Evolutionary conservation across 1,284 basidiomycete species (phyloP).

Genomic region (Phaffia rhodozyma): DNA sequence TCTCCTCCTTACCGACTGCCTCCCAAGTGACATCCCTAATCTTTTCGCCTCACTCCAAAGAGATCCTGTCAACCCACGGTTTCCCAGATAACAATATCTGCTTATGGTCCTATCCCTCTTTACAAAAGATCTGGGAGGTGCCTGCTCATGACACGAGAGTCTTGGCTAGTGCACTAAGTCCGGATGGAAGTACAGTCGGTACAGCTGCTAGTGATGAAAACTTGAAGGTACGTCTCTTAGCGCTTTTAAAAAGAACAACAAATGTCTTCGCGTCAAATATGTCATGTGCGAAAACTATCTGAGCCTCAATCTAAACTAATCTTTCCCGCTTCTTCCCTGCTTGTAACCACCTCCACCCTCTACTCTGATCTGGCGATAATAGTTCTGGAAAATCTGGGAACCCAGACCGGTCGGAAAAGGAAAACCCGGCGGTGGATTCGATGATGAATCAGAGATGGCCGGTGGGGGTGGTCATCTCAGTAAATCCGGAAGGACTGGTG

Average conservation of each 20-base stretch:
- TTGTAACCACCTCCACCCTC: not conserved
- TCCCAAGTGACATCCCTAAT: conserved; percentile 86
- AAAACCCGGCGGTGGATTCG: not conserved
- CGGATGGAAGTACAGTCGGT: conserved; percentile 75
- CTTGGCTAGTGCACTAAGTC: conserved; percentile 69
- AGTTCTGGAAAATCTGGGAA: conserved; percentile 39
- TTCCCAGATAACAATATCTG: conserved; percentile 55
- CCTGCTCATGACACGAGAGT: conserved; percentile 86
- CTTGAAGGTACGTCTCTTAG: conserved; percentile 46
- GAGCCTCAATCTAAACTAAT: not conserved
- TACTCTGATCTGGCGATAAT: not conserved
- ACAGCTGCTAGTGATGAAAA: conserved; percentile 90
- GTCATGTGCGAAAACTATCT: too few species aligned
- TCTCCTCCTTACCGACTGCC: conserved; percentile 69
- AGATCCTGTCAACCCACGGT: conserved; percentile 85
- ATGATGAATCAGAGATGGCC: conserved; percentile 10
- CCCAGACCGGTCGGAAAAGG: conserved; percentile 18
- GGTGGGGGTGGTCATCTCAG: not conserved
- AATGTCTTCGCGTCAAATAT: not conserved
- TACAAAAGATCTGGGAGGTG: conserved; percentile 73
- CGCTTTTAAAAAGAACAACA: not conserved
- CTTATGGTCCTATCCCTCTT: conserved; percentile 41
- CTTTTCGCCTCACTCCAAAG: conserved; percentile 80
- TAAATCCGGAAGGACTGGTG: conserved; percentile 14
- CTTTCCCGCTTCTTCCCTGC: not conserved